Evolutionary conservation across 2,329 filamentous ascomycete species (phyloP).

Genomic region (Ophiostoma montium): DNA sequence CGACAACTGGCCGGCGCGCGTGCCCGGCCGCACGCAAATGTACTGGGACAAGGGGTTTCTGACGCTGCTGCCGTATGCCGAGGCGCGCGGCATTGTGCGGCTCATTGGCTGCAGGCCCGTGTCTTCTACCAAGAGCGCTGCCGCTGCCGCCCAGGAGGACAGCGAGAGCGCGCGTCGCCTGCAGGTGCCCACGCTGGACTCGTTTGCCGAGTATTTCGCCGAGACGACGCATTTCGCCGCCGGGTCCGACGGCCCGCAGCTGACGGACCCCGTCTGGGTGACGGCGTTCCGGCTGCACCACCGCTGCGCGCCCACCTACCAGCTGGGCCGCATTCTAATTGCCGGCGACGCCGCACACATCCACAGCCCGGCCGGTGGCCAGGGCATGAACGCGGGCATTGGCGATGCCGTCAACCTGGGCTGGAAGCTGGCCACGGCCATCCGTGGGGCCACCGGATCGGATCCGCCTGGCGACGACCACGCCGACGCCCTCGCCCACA

Average conservation of each 20-base stretch:
- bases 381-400: conserved; percentile 44
- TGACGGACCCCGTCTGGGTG: conserved; percentile 25
- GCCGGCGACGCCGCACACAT: conserved; percentile 45
- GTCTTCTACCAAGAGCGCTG: not conserved
- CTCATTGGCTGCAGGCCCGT: conserved; percentile 10
- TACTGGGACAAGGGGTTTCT: conserved; percentile 22
- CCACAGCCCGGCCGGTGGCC: conserved; percentile 39
- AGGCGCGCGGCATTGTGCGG: conserved; percentile 11
- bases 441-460: not conserved
- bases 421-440: conserved; percentile 37
- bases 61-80: conserved; percentile 21
- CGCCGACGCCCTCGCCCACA: conserved; percentile 12
- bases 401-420: conserved; percentile 39
- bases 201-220: conserved; percentile 2
- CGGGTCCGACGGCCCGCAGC: conserved; percentile 1
- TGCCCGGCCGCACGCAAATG: conserved; percentile 12
- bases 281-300: conserved; percentile 32
- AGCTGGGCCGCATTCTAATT: conserved; percentile 34
- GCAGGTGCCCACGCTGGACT: conserved; percentile 1
- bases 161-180: not conserved
- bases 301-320: conserved; percentile 26
- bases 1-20: conserved; percentile 9
- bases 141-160: not conserved
- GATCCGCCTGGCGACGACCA: not conserved
- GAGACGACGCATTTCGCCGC: conserved; percentile 3